Conservation (phyloP, 2,329 filamentous ascomycete genomes). For the Dothidotthia symphoricarpi region DNA sequence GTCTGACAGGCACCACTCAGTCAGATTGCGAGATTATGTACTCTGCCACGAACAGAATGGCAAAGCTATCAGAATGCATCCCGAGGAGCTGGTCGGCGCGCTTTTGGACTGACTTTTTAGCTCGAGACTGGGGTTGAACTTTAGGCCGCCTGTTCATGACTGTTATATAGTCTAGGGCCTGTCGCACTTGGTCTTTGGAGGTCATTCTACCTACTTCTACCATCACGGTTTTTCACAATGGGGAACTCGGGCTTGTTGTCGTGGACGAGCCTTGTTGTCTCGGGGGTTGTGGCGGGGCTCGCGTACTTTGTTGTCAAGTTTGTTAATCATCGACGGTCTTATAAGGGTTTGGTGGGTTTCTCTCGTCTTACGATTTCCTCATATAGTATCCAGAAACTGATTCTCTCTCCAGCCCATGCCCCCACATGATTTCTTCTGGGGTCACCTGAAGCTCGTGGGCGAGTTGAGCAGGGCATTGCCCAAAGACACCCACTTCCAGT, state of each 20-base stretch:
- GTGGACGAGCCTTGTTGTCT: slow-evolving; percentile 14
- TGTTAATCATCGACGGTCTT: slow-evolving; percentile 22
- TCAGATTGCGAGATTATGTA: too few species aligned
- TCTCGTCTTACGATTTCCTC: neutral
- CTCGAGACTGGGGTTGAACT: too few species aligned
- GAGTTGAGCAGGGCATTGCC: slow-evolving; percentile 38
- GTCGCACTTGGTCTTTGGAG: too few species aligned
- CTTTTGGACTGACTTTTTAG: too few species aligned
- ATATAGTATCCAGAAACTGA: too few species aligned
- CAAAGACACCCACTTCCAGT: slow-evolving; percentile 38
- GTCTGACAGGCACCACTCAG: too few species aligned
- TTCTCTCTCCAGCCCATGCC: slow-evolving; percentile 37
- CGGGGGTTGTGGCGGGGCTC: slow-evolving; percentile 12
- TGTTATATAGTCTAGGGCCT: too few species aligned
- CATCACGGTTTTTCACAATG: slow-evolving; percentile 4
- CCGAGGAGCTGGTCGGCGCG: too few species aligned
- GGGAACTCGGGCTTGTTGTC: slow-evolving; percentile 4
- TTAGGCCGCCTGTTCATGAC: too few species aligned
- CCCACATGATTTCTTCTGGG: slow-evolving; percentile 44
- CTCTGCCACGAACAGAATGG: too few species aligned
- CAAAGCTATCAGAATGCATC: too few species aligned
- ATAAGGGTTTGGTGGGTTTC: slow-evolving; percentile 21
- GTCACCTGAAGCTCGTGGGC: slow-evolving; percentile 43
- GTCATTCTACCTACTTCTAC: too few species aligned
- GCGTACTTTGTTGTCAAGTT: slow-evolving; percentile 21